phyloP scores from a whole-genome alignment of 1,139 yeast genomes.

The Ogataea hybrid region DNA sequence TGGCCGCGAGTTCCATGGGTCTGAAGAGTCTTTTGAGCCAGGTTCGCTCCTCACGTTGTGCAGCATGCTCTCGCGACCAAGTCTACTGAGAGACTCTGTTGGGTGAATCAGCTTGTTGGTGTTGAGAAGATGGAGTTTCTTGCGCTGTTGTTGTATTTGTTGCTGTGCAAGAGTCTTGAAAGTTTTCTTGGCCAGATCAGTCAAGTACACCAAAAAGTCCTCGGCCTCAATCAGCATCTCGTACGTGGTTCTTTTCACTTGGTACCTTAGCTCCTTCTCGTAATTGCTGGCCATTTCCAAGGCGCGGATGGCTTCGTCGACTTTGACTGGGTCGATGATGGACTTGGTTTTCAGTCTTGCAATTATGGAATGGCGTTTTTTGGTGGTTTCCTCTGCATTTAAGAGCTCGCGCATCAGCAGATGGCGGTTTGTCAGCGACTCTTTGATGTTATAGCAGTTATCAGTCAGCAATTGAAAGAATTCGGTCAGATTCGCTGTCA shows the following conservation, averaged over 20 bases:
- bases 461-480: conserved; percentile 61
- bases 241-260: conserved; percentile 77
- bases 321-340: conserved; percentile 80
- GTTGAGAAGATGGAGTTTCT: conserved; percentile 69
- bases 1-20: conserved; percentile 34
- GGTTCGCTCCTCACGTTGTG: background rate
- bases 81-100: conserved; percentile 77
- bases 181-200: conserved; percentile 45
- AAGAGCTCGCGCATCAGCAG: conserved; percentile 83
- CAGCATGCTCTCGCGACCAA: conserved; percentile 70
- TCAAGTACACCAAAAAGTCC: conserved; percentile 55
- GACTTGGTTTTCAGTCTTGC: conserved; percentile 71
- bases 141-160: conserved; percentile 84
- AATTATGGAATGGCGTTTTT: conserved; percentile 69
- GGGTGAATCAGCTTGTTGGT: conserved; percentile 68
- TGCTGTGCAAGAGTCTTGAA: conserved; percentile 64
- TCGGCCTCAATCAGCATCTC: conserved; percentile 78
- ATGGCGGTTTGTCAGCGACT: conserved; percentile 89
- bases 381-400: conserved; percentile 75
- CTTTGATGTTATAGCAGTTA: conserved; percentile 87
- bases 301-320: conserved; percentile 83
- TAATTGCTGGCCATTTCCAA: conserved; percentile 77
- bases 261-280: conserved; percentile 72
- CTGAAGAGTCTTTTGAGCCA: conserved; percentile 47
- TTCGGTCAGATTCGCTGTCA: conserved; percentile 76